A percentile compares a stretch with the other conserved stretches of the same genome.
Evolutionary conservation across 1,284 basidiomycete species (phyloP).

Genomic region (Pseudozyma tsukubaensis): DNA sequence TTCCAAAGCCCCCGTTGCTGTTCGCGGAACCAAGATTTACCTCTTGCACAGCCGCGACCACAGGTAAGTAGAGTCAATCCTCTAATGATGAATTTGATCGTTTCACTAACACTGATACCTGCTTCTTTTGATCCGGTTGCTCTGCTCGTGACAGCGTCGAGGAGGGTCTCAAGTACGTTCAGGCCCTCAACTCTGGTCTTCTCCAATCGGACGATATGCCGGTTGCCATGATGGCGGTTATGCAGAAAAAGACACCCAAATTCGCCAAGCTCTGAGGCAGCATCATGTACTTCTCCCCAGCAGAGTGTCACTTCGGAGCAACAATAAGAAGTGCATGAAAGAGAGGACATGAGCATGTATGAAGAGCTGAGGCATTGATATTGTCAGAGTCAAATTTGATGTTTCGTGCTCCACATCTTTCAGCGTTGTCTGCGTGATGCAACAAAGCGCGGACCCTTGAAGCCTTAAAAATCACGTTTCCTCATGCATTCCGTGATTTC

Average conservation of each 20-base stretch:
- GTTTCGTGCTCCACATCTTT: not conserved
- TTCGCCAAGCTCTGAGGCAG: constrained; percentile 61
- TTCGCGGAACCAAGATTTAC: constrained; percentile 83
- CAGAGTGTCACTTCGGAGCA: not conserved
- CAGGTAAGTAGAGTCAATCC: constrained; percentile 47
- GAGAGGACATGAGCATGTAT: not conserved
- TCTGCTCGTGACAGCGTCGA: constrained; percentile 72
- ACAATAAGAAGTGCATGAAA: no score
- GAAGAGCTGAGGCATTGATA: not conserved
- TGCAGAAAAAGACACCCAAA: constrained; percentile 69
- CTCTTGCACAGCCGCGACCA: constrained; percentile 81
- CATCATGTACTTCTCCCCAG: no score
- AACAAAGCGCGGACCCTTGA: no score
- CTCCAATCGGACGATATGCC: constrained; percentile 77
- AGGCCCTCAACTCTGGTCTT: constrained; percentile 79
- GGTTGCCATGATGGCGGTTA: constrained; percentile 70
- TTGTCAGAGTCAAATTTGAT: not conserved
- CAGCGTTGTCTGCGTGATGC: no score
- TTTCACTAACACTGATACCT: no score
- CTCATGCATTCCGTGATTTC: not conserved
- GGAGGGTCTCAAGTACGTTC: constrained; percentile 83
- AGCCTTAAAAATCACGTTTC: no score
- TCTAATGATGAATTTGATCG: not conserved
- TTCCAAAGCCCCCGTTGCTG: constrained; percentile 83
- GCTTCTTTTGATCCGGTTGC: no score